These are phyloP conservation scores for Notholithocarpus densiflorus DNA, from an alignment of 306 rosid species.

Conservation along the genomic window DNA sequence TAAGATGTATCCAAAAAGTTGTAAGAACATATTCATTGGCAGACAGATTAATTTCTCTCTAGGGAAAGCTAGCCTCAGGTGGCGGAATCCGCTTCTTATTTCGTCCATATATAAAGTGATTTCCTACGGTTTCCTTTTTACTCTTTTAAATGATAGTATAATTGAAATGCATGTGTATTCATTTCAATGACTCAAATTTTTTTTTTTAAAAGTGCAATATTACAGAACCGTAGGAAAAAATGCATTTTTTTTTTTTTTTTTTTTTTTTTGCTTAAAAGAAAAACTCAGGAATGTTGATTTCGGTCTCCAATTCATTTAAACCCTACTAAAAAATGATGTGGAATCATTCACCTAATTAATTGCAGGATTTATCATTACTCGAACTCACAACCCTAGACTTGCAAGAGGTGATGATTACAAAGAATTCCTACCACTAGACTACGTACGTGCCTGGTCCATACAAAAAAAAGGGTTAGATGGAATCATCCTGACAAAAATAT, in stretches of 20 bases:
- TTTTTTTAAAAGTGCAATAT: too few species aligned
- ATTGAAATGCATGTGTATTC: too few species aligned
- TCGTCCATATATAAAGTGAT: background rate
- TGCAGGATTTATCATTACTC: too few species aligned
- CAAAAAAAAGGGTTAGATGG: background rate
- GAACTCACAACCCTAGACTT: background rate
- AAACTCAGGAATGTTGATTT: too few species aligned
- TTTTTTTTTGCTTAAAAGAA: too few species aligned
- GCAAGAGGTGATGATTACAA: background rate
- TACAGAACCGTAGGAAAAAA: too few species aligned
- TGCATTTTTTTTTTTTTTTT: too few species aligned
- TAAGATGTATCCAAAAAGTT: background rate
- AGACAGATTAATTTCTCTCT: background rate
- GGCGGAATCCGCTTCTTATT: background rate
- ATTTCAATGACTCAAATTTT: too few species aligned
- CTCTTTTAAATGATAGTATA: background rate
- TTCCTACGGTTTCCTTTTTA: background rate
- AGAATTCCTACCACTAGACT: too few species aligned
- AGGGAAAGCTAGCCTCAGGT: background rate
- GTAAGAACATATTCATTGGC: constrained; percentile 1
- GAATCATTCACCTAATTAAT: background rate
- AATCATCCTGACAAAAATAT: background rate
- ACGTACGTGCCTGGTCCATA: background rate
- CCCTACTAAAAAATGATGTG: too few species aligned
- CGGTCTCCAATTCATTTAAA: too few species aligned